A percentile compares a stretch with the other conserved stretches of the same genome.
Evolutionary conservation across 1,284 basidiomycete genomes (phyloP).

Genomic region (Tilletia walkeri): DNA sequence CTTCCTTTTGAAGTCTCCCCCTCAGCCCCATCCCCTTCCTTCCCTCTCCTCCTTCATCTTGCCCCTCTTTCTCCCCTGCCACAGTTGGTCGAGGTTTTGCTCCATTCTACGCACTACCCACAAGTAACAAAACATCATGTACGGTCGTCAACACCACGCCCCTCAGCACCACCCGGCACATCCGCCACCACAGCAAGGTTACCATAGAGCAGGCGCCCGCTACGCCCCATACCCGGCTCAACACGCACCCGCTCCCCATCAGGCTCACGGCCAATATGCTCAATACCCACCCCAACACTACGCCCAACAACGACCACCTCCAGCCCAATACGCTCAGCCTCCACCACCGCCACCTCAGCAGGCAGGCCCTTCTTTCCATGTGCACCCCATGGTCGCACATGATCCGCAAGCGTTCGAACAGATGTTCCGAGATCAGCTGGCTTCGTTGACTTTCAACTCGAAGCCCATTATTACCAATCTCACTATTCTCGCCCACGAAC

Average conservation of each 20-base stretch:
- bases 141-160: background rate
- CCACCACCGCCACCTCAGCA: background rate
- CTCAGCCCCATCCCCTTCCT: background rate
- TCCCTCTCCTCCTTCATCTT: background rate
- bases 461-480: conserved; percentile 90
- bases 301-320: background rate
- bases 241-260: background rate
- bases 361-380: background rate
- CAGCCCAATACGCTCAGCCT: background rate
- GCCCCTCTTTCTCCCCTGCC: background rate
- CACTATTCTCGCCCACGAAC: conserved; percentile 90
- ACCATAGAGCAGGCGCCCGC: background rate
- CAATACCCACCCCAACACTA: background rate
- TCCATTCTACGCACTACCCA: no score
- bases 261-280: background rate
- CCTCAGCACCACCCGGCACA: background rate
- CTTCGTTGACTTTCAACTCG: conserved; percentile 88
- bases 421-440: conserved; percentile 66
- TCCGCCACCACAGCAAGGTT: background rate
- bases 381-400: conserved; percentile 27
- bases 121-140: background rate
- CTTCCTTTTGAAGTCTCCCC: background rate
- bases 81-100: no score
- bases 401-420: conserved; percentile 69
- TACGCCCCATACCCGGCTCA: background rate